Conservation (phyloP, 2,329 filamentous ascomycete genomes). For the Lachnellula subtilissima region DNA sequence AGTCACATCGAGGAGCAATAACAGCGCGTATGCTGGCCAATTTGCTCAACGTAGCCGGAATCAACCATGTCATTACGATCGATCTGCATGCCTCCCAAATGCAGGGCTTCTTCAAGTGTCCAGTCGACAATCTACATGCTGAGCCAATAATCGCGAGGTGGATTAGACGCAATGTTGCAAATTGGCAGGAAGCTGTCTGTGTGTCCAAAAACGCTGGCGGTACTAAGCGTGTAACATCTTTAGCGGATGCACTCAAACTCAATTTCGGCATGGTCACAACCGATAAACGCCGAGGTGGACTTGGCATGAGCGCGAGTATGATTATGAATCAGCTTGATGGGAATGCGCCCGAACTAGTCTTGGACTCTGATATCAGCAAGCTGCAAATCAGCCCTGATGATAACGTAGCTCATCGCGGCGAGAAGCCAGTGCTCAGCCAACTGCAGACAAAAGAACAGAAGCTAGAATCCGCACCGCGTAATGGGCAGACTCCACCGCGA, state of each 20-base stretch:
- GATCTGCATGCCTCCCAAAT: constrained; percentile 97
- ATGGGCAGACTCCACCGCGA: constrained; percentile 15
- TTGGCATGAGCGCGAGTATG: constrained; percentile 71
- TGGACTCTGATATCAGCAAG: constrained; percentile 34
- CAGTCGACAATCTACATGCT: constrained; percentile 94
- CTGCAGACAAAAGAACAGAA: constrained; percentile 13
- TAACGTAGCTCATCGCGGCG: constrained; percentile 1
- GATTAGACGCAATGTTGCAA: constrained; percentile 82
- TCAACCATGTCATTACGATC: constrained; percentile 96
- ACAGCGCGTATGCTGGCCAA: constrained; percentile 97
- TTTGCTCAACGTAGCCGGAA: constrained; percentile 84
- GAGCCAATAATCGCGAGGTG: constrained; percentile 93
- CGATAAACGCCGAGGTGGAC: constrained; percentile 60
- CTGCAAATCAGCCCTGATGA: constrained; percentile 24
- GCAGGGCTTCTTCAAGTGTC: constrained; percentile 98
- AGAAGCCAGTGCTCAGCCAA: constrained; percentile 13
- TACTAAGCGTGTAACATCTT: constrained; percentile 92
- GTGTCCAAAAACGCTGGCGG: constrained; percentile 98
- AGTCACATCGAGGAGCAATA: constrained; percentile 92
- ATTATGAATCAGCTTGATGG: constrained; percentile 66
- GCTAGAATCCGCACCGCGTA: constrained; percentile 9
- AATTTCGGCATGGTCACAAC: constrained; percentile 97
- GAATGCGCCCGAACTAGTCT: constrained; percentile 43
- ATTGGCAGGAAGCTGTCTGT: constrained; percentile 88
- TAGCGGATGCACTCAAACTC: constrained; percentile 92